A percentile compares a stretch with the other conserved stretches of the same genome.
phyloP scores from a whole-genome alignment of 192 early-diverging fungal species.

The Funneliformis geosporum region DNA sequence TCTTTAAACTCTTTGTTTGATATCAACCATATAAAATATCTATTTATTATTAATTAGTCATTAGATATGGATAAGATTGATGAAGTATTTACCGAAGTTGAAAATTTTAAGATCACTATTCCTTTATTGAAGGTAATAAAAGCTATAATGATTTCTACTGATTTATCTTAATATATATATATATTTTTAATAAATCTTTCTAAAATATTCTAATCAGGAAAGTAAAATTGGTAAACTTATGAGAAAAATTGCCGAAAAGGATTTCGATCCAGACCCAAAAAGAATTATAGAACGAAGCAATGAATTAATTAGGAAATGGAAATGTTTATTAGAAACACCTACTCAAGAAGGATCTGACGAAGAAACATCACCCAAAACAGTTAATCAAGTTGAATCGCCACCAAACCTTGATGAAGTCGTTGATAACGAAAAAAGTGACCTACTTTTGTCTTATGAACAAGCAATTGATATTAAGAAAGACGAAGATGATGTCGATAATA shows the following conservation, averaged over 20 bases:
- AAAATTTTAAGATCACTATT: constrained; percentile 42
- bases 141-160: neutral
- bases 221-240: constrained; percentile 48
- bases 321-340: constrained; percentile 41
- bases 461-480: neutral
- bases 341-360: neutral
- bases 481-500: neutral
- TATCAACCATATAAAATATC: neutral
- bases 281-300: constrained; percentile 37
- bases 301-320: constrained; percentile 44
- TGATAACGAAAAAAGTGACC: neutral
- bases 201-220: constrained; percentile 32
- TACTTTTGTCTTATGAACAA: neutral
- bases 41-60: neutral
- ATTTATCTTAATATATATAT: constrained; percentile 3
- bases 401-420: neutral
- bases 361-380: constrained; percentile 1
- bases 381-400: neutral
- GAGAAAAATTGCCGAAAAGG: constrained; percentile 41
- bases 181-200: neutral
- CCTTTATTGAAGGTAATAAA: constrained; percentile 41
- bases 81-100: constrained; percentile 41
- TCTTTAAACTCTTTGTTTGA: neutral
- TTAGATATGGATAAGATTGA: constrained; percentile 40
- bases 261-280: constrained; percentile 38